Conservation (phyloP, 805 yeast species). For the Cyberlindnera suaveolens region DNA sequence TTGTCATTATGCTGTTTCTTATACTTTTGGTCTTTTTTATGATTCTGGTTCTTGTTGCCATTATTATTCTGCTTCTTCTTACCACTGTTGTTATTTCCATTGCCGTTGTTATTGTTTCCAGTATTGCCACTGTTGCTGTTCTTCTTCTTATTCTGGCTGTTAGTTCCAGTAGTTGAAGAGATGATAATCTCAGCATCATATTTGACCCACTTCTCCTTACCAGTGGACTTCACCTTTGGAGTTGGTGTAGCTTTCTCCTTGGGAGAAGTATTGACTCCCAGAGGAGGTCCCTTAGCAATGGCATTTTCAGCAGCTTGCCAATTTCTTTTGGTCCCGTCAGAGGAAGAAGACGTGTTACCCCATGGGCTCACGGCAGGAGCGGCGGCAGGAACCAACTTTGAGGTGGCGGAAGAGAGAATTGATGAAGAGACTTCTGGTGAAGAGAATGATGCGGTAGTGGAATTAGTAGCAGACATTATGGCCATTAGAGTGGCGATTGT, state of each 20-base stretch:
- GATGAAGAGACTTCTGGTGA: background rate
- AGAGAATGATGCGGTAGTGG: background rate
- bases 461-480: slow-evolving; percentile 3
- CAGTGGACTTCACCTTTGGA: slow-evolving; percentile 18
- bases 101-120: background rate
- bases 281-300: background rate
- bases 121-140: slow-evolving; percentile 1
- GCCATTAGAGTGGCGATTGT: background rate
- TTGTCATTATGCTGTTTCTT: slow-evolving; percentile 3
- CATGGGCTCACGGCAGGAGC: slow-evolving; percentile 13
- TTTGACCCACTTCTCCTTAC: slow-evolving; percentile 65
- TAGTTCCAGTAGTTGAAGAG: slow-evolving; percentile 6
- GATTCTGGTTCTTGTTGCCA: background rate
- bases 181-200: slow-evolving; percentile 48
- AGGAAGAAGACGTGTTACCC: background rate
- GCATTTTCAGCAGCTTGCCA: background rate
- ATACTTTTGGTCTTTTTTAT: background rate
- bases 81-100: slow-evolving; percentile 2
- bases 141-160: slow-evolving; percentile 2
- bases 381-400: slow-evolving; percentile 24
- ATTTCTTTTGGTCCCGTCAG: background rate
- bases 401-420: slow-evolving; percentile 10
- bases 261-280: background rate
- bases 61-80: background rate
- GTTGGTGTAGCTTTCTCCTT: slow-evolving; percentile 3